Percentiles rank a stretch among this genome's conserved stretches.
Conservation (phyloP, 768 basidiomycete species). For the Cyclocybe cylindracea region DNA sequence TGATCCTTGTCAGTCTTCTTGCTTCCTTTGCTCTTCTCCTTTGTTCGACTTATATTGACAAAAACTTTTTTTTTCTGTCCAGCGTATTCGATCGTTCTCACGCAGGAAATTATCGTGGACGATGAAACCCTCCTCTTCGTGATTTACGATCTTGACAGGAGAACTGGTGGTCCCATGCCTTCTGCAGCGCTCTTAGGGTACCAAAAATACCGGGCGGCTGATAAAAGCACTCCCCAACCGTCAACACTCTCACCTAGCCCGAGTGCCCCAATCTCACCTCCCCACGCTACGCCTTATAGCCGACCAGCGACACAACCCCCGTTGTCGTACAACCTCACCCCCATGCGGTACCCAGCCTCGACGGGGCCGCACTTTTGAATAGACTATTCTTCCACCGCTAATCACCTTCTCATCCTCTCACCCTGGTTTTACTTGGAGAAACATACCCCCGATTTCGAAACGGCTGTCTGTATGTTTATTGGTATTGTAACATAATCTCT, state of each 20-base stretch:
- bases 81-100: constrained; percentile 58
- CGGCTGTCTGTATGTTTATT: constrained; percentile 27
- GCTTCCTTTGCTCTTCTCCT: constrained; percentile 10
- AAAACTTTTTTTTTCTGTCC: constrained; percentile 24
- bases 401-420: constrained; percentile 10
- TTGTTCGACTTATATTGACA: constrained; percentile 21
- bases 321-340: constrained; percentile 43
- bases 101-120: constrained; percentile 72
- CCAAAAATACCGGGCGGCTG: constrained; percentile 34
- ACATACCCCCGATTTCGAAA: constrained; percentile 10
- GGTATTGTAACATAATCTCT: constrained; percentile 24
- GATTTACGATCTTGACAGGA: constrained; percentile 69
- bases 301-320: constrained; percentile 37
- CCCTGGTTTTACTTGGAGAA: constrained; percentile 14
- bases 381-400: constrained; percentile 8
- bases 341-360: constrained; percentile 31
- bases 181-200: constrained; percentile 61
- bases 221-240: constrained; percentile 23
- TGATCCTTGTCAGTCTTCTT: constrained; percentile 54
- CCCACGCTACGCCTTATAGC: constrained; percentile 25
- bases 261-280: constrained; percentile 14
- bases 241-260: constrained; percentile 21
- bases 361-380: constrained; percentile 21
- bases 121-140: constrained; percentile 61
- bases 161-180: constrained; percentile 48